Evolutionary conservation across 768 basidiomycete species (phyloP), one percentile per base, ranked within the genome.

Genomic region (Pisolithus marmoratus): DNA sequence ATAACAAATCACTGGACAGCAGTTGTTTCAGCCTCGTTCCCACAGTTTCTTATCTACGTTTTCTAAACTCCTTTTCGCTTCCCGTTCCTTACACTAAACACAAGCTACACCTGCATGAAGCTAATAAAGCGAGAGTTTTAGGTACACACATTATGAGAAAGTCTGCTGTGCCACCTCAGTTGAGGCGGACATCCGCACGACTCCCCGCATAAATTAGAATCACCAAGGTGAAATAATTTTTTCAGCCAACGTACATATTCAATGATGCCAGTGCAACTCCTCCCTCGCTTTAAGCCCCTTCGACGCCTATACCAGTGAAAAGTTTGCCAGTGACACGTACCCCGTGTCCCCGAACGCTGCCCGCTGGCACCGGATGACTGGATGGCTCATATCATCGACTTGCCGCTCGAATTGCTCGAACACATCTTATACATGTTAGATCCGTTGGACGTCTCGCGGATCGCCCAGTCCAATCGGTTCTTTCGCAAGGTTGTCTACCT

Each of bases 331-430:
- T 15, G 40, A 19, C 40, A 19, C 23, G 23, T 20, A 41, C 40
- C 6, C 19, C 15, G 23, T 19, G 23, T 15, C 19, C 23, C 19
- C 12, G 8, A 41, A 8, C 23, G 8, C 23, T 41, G 40, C 19
- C 40, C 8, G 8, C 43, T n/a, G 26, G 15, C 26, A 26, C 22
- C 15, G n/a, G 20, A 47, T 47, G 34, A 47, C 9, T 36, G 31
- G 14, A 63, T 57, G 59, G 23, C 31, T 12, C 31, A 34, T n/a
- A 54, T 81, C 51, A 52, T 58, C n/a, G 63, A 69, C 23, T 60
- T 87, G 17, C 82, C 85, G 11, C 65, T 67, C 9, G 88, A 90
- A 63, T 62, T 85, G 42, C 55, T 85, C 36, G 84, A 85, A 44
- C 68, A 74, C 48, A 76, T 85, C 49, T 67, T 90, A 8, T 57